Base-by-base conservation (phyloP, 805 yeast genomes). In the Danielia oregonensis region DNA sequence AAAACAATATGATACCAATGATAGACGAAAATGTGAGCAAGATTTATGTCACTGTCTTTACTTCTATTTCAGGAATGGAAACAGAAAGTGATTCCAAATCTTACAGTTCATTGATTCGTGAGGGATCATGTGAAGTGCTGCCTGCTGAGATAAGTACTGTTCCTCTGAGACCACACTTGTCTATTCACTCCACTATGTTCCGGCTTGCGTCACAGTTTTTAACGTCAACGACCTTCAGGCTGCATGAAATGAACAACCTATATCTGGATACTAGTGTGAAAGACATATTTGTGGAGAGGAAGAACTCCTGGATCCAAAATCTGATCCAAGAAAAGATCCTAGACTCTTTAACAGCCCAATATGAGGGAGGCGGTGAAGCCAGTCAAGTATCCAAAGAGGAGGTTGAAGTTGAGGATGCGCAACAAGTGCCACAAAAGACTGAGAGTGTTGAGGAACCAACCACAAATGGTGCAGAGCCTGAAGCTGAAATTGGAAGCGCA, bases 251-350 rank as follows among this genome's bases (percentile, higher is more conserved):
- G 10, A 39, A 52, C 16, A 45, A 42, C 9, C 48, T 61, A 9
- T 59, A 57, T 30, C 39, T 51, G 37, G 49, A 54, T 25, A 37
- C 33, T 1, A 33, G 40, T 14, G 43, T 50, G 11, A 42, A 26
- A 13, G 28, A 33, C 0, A 26, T 39, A 2, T 65, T 63, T 33
- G 35, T 39, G 3, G 32, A 38, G n/a, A 32, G 35, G n/a, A 67
- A 66, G 41, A 60, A 59, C 35, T 33, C 46, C 4, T 65, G 69
- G 70, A 40, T 63, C 9, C 32, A 39, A 3, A 30, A 32, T 8
- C 27, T 49, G 21, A 33, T 54, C 17, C 33, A 33, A 16, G 33
- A 38, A 4, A 17, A 27, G n/a, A 30, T 42, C 2, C 14, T 27
- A 5, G 6, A 16, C 5, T 11, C 8, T 4, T 16, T 27, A 13